Percentiles rank a stretch among this genome's conserved stretches.
These are phyloP conservation scores for Haberlea rhodopensis DNA, from an alignment of 257 asterid genomes.

Conservation along the genomic window DNA sequence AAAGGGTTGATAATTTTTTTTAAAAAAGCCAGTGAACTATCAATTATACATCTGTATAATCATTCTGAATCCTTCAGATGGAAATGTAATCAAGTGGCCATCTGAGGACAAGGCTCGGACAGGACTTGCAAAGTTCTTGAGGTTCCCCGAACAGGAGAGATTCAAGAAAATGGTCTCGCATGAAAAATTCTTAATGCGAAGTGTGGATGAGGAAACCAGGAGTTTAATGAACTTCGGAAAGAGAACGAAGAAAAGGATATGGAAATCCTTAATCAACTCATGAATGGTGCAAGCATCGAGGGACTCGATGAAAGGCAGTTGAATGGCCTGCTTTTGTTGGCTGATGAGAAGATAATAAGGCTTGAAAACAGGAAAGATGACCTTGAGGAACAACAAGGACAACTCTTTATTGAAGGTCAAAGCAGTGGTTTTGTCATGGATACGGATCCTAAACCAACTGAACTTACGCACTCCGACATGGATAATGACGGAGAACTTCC, in stretches of 20 bases:
- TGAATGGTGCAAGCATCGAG: slow-evolving; percentile 23
- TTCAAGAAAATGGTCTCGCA: slow-evolving; percentile 34
- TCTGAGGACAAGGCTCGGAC: slow-evolving; percentile 23
- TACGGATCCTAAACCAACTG: slow-evolving; percentile 6
- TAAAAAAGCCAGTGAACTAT: slow-evolving; percentile 40
- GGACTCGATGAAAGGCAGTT: slow-evolving; percentile 33
- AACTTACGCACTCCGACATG: slow-evolving; percentile 15
- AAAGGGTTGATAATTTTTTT: slow-evolving; percentile 31
- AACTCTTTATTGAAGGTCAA: slow-evolving; percentile 9
- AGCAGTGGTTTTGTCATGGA: slow-evolving; percentile 10
- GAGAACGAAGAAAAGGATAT: slow-evolving; percentile 30
- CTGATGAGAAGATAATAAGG: slow-evolving; percentile 31
- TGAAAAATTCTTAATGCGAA: slow-evolving; percentile 30
- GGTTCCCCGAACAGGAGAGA: slow-evolving; percentile 25
- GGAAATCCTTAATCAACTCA: slow-evolving; percentile 31
- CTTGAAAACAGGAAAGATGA: slow-evolving; percentile 30
- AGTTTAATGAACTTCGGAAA: slow-evolving; percentile 20
- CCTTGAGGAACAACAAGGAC: slow-evolving; percentile 13
- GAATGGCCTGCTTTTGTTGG: slow-evolving; percentile 26
- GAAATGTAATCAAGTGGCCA: slow-evolving; percentile 33
- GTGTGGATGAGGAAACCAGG: slow-evolving; percentile 21
- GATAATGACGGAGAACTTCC: slow-evolving; percentile 29
- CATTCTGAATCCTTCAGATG: slow-evolving; percentile 22
- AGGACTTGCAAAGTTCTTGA: slow-evolving; percentile 27
- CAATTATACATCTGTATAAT: slow-evolving; percentile 32